A percentile compares a stretch with the other conserved stretches of the same genome.
These are phyloP conservation scores for Chaetomium globosum DNA, from an alignment of 2,329 filamentous ascomycete species.

Conservation along the genomic window DNA sequence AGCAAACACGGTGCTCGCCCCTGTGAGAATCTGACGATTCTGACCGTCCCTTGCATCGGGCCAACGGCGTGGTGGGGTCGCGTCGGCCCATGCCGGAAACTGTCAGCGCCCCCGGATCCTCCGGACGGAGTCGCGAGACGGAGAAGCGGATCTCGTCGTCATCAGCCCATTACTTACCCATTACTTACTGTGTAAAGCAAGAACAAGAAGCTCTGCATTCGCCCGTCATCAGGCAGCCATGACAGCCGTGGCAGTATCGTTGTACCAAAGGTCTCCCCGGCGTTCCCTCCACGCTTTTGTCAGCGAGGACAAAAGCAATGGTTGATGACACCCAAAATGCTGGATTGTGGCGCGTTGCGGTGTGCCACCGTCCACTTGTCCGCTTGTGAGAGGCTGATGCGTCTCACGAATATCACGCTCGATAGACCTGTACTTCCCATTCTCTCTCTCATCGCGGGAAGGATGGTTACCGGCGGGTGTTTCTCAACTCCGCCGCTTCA, in stretches of 20 bases:
- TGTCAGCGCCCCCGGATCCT: conserved; percentile 22
- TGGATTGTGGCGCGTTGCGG: conserved; percentile 29
- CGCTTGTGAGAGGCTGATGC: conserved; percentile 38
- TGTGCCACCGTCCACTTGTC: conserved; percentile 39
- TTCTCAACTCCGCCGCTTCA: conserved; percentile 1
- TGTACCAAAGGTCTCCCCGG: neutral
- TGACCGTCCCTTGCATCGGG: conserved; percentile 26
- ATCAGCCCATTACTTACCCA: neutral
- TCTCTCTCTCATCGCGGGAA: neutral
- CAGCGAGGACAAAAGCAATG: neutral
- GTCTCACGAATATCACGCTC: neutral
- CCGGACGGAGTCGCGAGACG: conserved; percentile 9
- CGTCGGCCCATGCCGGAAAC: conserved; percentile 31
- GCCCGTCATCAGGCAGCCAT: neutral
- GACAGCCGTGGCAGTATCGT: no score
- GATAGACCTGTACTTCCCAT: neutral
- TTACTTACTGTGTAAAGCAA: no score
- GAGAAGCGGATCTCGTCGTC: conserved; percentile 6
- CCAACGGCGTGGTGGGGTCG: conserved; percentile 21
- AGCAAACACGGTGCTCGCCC: conserved; percentile 17
- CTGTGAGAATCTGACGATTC: conserved; percentile 22
- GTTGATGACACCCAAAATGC: conserved; percentile 20
- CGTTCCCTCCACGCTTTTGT: neutral
- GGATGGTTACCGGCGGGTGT: neutral
- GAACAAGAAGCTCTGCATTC: neutral